These are phyloP conservation scores for Cystobasidiopsis lactophilus DNA, from an alignment of 768 basidiomycete genomes.

Conservation along the genomic window DNA sequence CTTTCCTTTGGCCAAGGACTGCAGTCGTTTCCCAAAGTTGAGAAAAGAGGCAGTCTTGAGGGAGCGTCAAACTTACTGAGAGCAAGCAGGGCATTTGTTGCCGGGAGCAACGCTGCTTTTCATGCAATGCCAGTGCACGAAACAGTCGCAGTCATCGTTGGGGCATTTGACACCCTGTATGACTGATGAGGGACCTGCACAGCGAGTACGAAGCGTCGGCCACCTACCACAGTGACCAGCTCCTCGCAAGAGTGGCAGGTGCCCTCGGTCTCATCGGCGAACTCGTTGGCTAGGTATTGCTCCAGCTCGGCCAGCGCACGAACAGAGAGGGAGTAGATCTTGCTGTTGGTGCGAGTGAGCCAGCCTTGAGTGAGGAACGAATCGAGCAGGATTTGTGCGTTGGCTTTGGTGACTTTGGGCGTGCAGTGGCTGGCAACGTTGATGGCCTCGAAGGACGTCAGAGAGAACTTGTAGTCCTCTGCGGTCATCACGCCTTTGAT, in stretches of 20 bases:
- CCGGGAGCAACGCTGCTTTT: neutral
- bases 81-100: neutral
- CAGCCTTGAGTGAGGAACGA: constrained; percentile 8
- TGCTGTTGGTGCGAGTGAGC: neutral
- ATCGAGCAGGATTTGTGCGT: constrained; percentile 1
- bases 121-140: neutral
- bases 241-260: constrained; percentile 8
- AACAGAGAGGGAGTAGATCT: constrained; percentile 5
- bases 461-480: neutral
- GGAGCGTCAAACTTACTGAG: neutral
- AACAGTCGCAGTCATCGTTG: constrained; percentile 3
- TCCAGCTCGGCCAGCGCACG: constrained; percentile 6
- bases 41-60: no score
- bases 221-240: constrained; percentile 8
- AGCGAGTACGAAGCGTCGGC: neutral
- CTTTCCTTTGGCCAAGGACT: neutral
- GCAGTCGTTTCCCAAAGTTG: neutral
- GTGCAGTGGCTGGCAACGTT: neutral
- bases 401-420: constrained; percentile 1
- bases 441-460: neutral
- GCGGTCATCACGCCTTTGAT: constrained; percentile 9
- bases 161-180: constrained; percentile 3
- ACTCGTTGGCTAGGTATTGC: constrained; percentile 6
- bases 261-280: neutral
- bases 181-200: neutral